These are phyloP conservation scores for Poteriospumella lacustris DNA, from an alignment of 108 stramenopile genomes.

Conservation along the genomic window DNA sequence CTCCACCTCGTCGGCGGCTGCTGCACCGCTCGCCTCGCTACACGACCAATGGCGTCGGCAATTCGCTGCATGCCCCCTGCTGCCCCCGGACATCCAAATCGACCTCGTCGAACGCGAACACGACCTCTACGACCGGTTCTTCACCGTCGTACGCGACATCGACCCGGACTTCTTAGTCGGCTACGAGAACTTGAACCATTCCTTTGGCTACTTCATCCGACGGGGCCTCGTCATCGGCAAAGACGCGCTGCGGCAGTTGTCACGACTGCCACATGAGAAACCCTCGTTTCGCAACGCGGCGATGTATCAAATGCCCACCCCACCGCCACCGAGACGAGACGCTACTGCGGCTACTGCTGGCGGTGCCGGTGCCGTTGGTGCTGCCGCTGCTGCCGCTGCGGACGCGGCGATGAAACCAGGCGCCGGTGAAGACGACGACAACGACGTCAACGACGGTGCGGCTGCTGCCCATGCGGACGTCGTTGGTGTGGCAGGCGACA, in stretches of 20 bases:
- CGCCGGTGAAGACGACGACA: constrained; percentile 32
- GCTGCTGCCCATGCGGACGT: too few species aligned
- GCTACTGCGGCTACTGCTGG: not conserved
- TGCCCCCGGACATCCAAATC: not conserved
- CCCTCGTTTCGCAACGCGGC: constrained; percentile 26
- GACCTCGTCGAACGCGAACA: not conserved
- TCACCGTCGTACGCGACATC: not conserved
- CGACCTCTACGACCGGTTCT: constrained; percentile 2
- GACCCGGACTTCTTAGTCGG: constrained; percentile 41
- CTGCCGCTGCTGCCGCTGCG: not conserved
- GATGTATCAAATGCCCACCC: not conserved
- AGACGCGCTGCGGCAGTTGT: not conserved
- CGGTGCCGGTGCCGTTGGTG: not conserved
- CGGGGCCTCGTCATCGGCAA: constrained; percentile 22
- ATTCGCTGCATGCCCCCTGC: too few species aligned
- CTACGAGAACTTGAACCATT: constrained; percentile 41
- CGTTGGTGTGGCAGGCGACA: too few species aligned
- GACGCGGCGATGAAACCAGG: too few species aligned
- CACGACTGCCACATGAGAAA: constrained; percentile 12
- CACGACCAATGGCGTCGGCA: too few species aligned
- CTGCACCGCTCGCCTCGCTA: too few species aligned
- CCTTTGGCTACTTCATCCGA: constrained; percentile 49
- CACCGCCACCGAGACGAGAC: not conserved
- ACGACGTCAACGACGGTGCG: constrained; percentile 16
- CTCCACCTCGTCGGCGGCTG: too few species aligned